These are phyloP conservation scores for Flaveria robusta DNA, from an alignment of 129 eudicot genomes.

Conservation along the genomic window DNA sequence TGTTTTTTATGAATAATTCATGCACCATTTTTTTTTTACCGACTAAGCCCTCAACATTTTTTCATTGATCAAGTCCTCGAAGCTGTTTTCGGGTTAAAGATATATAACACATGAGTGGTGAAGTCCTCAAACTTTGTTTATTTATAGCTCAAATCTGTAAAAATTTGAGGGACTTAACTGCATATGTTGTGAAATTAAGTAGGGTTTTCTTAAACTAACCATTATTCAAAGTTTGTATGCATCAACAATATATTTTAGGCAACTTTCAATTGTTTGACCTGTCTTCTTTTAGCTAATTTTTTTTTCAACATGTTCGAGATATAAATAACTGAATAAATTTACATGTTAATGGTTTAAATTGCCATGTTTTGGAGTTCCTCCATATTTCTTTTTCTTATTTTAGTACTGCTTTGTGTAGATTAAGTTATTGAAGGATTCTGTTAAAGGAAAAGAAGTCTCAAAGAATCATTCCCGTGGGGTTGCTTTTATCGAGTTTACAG, in stretches of 20 bases:
- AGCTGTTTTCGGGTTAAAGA: background rate
- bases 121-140: background rate
- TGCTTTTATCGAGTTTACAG: slow-evolving; percentile 87
- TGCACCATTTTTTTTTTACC: background rate
- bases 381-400: background rate
- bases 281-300: background rate
- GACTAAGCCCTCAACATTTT: background rate
- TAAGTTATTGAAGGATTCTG: slow-evolving; percentile 67
- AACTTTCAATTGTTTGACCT: background rate
- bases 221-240: background rate
- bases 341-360: background rate
- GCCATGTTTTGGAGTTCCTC: background rate
- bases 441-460: slow-evolving; percentile 57
- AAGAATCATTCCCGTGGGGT: slow-evolving; percentile 89
- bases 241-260: background rate
- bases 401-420: slow-evolving; percentile 52
- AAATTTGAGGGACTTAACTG: background rate
- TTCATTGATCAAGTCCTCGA: background rate
- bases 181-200: background rate
- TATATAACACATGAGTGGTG: background rate
- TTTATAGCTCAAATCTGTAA: background rate
- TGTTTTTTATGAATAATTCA: background rate
- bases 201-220: background rate
- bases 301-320: background rate
- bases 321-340: background rate